Conservation (phyloP, 2,329 filamentous ascomycete genomes). For the Xylaria sp. region DNA sequence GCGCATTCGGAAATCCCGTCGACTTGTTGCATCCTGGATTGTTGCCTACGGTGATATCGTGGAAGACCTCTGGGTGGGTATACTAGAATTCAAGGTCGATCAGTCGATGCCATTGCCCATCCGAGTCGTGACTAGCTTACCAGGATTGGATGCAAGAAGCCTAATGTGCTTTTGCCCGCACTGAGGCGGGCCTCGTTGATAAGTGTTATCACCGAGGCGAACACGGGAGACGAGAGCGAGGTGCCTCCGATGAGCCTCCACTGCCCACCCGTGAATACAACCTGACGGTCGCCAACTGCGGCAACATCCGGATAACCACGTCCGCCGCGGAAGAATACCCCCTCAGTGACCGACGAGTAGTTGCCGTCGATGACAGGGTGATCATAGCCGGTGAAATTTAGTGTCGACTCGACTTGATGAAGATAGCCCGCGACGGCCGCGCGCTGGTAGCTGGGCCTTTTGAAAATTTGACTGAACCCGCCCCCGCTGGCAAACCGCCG, state of each 20-base stretch:
- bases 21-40: neutral
- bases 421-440: neutral
- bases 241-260: constrained; percentile 2
- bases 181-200: neutral
- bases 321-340: constrained; percentile 1
- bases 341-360: neutral
- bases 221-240: constrained; percentile 1
- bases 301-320: constrained; percentile 3
- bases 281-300: neutral
- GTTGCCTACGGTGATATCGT: neutral
- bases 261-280: neutral
- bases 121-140: constrained; percentile 1
- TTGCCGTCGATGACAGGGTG: neutral
- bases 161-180: neutral
- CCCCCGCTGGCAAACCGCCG: neutral
- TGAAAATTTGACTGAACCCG: constrained; percentile 3
- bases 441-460: neutral
- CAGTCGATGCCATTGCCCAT: neutral
- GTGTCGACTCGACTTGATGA: neutral
- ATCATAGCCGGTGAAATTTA: neutral
- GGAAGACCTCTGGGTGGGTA: neutral
- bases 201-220: constrained; percentile 1
- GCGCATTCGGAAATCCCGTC: neutral
- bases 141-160: constrained; percentile 5
- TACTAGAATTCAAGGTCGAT: constrained; percentile 1